Evolutionary conservation across 345 rosid species (phyloP), one percentile per base, ranked within the genome.

Genomic region (Psidium guajava): DNA sequence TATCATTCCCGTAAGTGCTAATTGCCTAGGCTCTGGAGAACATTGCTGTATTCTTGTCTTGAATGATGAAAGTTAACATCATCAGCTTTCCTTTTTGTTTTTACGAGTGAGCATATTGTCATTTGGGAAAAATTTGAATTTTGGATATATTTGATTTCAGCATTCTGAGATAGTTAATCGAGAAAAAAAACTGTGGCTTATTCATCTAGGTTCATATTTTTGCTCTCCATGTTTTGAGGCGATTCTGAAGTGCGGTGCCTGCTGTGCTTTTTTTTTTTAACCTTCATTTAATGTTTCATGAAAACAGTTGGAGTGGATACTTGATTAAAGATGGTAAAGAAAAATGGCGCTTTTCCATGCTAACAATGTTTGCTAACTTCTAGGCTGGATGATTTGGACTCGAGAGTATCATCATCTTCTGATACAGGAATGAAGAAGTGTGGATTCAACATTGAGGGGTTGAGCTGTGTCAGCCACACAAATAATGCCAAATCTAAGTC

Each of bases 381-480:
- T 90, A 95, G 99, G 95, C 92, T 97, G 93, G 98, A 97, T 52
- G 96, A 95, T 90, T 91, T 96, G 98, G 98, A 96, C 87, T 95
- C 99, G 49, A 92, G 96, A 87, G 86, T 91, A 73, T 92, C 98
- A 6, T 91, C 97, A 83, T 81, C 98, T 49, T 92, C 96, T 80
- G 98, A 91, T 84, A 2, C 93, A 61, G 88, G 91, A 88, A 87
- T 90, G 84, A 94, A 85, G 85, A 96, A 86, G 86, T 95, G 96
- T 85, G 96, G 95, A 61, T 93, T 97, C 88, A 92, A 89, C 64
- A 56, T 93, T 82, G 98, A 97, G 84, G 95, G 96, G 85, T 89
- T 92, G 87, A 86, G 86, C 57, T 93, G 90, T 83, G 49, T 85
- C 59, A 88, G 84, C 86, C 93, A 87, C 87, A 88, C 91, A 20